Evolutionary conservation across 192 early-diverging fungal species (phyloP).

Genomic region (Coemansia aciculifera): DNA sequence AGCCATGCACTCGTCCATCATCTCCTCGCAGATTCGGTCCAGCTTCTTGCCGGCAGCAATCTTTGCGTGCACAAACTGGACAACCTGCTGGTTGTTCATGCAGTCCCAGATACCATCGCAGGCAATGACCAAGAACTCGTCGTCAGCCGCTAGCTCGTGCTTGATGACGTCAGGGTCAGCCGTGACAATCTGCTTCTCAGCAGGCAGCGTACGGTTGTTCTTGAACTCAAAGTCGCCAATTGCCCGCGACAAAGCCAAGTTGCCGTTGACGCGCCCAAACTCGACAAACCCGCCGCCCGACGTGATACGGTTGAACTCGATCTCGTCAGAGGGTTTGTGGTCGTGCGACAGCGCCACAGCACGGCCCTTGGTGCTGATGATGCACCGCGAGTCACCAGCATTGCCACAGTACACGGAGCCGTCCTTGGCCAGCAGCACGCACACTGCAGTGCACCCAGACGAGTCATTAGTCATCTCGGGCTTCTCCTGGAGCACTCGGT

Average conservation of each 20-base stretch:
- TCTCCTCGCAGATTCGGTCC: conserved; percentile 74
- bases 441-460: conserved; percentile 97
- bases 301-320: conserved; percentile 81
- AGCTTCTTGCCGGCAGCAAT: conserved; percentile 65
- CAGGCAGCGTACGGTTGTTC: conserved; percentile 69
- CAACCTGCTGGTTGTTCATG: conserved; percentile 86
- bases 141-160: conserved; percentile 52
- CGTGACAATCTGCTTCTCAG: conserved; percentile 94
- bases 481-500: conserved; percentile 77
- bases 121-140: conserved; percentile 93
- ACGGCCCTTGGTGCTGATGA: conserved; percentile 78
- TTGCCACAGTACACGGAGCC: conserved; percentile 81
- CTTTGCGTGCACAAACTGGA: conserved; percentile 77
- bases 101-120: conserved; percentile 99
- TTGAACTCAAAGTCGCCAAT: conserved; percentile 99
- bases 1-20: conserved; percentile 93
- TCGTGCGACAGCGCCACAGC: conserved; percentile 83
- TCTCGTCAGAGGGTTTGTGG: conserved; percentile 92
- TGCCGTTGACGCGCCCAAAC: conserved; percentile 98
- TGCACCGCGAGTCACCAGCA: conserved; percentile 93
- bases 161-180: conserved; percentile 80
- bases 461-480: conserved; percentile 74
- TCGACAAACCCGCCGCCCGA: conserved; percentile 97
- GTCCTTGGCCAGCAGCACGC: conserved; percentile 80
- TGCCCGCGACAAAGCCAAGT: conserved; percentile 94